Evolutionary conservation across 768 basidiomycete genomes (phyloP).

Genomic region (Pholiota molesta): DNA sequence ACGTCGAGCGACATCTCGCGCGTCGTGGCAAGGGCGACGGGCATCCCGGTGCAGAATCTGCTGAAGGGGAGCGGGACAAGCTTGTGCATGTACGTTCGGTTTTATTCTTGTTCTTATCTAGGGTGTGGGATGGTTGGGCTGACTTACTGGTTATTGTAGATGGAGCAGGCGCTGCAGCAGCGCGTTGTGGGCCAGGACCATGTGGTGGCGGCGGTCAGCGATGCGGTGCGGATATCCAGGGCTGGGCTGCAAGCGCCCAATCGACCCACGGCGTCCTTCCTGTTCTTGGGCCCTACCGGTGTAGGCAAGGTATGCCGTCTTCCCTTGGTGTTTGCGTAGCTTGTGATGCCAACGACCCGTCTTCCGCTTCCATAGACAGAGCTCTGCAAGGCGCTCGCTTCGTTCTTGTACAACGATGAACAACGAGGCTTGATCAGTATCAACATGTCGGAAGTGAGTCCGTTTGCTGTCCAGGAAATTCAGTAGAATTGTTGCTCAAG

Average conservation of each 20-base stretch:
- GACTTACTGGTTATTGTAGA: constrained; percentile 56
- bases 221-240: constrained; percentile 91
- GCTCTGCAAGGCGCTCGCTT: constrained; percentile 84
- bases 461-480: not conserved
- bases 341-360: constrained; percentile 6
- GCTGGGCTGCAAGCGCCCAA: constrained; percentile 89
- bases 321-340: not conserved
- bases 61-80: constrained; percentile 87
- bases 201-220: constrained; percentile 81
- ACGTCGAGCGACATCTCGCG: constrained; percentile 88
- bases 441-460: constrained; percentile 83
- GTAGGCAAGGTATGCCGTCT: constrained; percentile 67
- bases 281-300: constrained; percentile 89
- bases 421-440: constrained; percentile 85
- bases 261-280: constrained; percentile 89
- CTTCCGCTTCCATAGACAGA: constrained; percentile 60
- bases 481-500: not conserved
- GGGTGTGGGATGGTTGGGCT: not conserved
- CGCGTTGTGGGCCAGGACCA: constrained; percentile 92
- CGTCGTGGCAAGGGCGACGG: constrained; percentile 87
- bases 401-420: constrained; percentile 90
- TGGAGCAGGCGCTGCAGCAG: constrained; percentile 78
- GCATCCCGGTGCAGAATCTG: constrained; percentile 88
- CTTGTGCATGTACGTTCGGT: constrained; percentile 84
- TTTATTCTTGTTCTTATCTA: constrained; percentile 2